Evolutionary conservation across 1,284 basidiomycete genomes (phyloP), one percentile per base, ranked within the genome.

Genomic region (Puccinia coronata): DNA sequence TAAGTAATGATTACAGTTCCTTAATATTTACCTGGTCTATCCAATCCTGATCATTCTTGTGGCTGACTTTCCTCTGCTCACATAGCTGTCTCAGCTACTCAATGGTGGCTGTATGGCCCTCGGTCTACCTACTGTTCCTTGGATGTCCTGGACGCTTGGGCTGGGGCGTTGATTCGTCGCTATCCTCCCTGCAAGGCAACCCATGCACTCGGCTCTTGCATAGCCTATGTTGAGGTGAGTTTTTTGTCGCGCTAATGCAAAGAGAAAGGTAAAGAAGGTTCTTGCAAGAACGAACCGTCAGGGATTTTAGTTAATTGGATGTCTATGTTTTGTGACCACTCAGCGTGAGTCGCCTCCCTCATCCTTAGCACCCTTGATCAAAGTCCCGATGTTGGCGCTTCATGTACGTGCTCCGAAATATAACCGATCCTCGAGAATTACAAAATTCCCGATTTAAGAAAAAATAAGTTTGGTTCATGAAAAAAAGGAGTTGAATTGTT

Each of bases 71-170:
- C 51, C n/a, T 51, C 67, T 43, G 39, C 39, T 51, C 41, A 34
- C n/a, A 57, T 28, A 80, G 77, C 77, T 47, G 67, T 80, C 20
- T 71, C 55, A 34, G 77, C 77, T 14, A 80, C 77, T 39, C 77
- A 71, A 43, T 80, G 77, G 77, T 80, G 77, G 77, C 65, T 71
- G 23, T 80, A 80, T 71, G 77, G 77, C 23, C 77, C 77, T 31
- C 34, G 49, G 18, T 57, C 43, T 9, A 59, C 77, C 11, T 55
- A 57, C 34, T 65, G 67, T 43, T 51, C 53, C 31, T 31, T 65
- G 14, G 51, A 71, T 57, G 51, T 72, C 28, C 67, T 80, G 11
- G 77, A 80, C 47, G 65, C 77, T 34, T 70, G 77, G 77, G 77
- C 77, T 43, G 77, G 77, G 39, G 77, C 53, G 16, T 23, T 80